Percentiles rank a stretch among this genome's conserved stretches.
Evolutionary conservation across 1,284 basidiomycete species (phyloP).

Genomic region (Xanthoconium separans): DNA sequence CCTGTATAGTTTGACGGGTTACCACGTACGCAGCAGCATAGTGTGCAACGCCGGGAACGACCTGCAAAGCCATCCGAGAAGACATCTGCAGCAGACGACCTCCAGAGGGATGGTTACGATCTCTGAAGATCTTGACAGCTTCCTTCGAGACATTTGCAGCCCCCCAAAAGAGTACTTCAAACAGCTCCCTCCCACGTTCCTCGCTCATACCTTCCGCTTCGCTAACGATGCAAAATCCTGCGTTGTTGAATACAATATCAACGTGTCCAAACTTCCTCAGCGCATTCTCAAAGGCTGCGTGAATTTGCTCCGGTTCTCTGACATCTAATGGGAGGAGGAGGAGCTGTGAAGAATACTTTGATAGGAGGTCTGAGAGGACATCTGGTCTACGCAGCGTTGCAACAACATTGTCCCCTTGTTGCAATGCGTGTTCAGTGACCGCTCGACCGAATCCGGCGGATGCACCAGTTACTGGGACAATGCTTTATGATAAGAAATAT

Average conservation of each 20-base stretch:
- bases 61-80: conserved; percentile 14
- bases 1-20: background rate
- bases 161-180: conserved; percentile 42
- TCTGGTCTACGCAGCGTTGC: conserved; percentile 23
- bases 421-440: conserved; percentile 25
- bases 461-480: conserved; percentile 26
- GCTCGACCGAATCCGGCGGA: conserved; percentile 28
- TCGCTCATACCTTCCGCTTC: conserved; percentile 36
- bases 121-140: conserved; percentile 38
- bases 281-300: conserved; percentile 23
- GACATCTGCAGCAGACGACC: conserved; percentile 32
- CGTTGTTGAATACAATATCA: conserved; percentile 38
- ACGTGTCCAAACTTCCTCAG: conserved; percentile 28
- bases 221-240: conserved; percentile 21
- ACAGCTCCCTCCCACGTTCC: conserved; percentile 27
- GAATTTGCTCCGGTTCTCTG: conserved; percentile 16
- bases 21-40: conserved; percentile 31
- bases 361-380: conserved; percentile 17
- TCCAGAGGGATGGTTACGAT: conserved; percentile 34
- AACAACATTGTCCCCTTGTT: conserved; percentile 25
- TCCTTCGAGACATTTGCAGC: conserved; percentile 33
- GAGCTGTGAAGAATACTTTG: conserved; percentile 36
- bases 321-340: conserved; percentile 39
- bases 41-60: conserved; percentile 19
- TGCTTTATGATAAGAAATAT: background rate